Percentiles rank a stretch among this genome's conserved stretches.
These are phyloP conservation scores for Sorghum bicolor DNA, from an alignment of 176 grass and related monocot species.

Conservation along the genomic window Sorghum_bicolor_NCBIv3 NC_012878.2:45334001-45334500, in stretches of 20 bases:
- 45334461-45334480: background rate
- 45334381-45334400: conserved; percentile 1
- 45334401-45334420: background rate
- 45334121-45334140: background rate
- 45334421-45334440: background rate
- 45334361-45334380: background rate
- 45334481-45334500: background rate
- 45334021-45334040: background rate
- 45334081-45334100: background rate
- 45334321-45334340: background rate
- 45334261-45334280: background rate
- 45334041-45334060: background rate
- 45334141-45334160: conserved; percentile 13
- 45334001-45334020: too few relatives aligned
- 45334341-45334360: conserved; percentile 2
- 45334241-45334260: background rate
- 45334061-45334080: background rate
- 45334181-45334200: background rate
- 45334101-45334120: background rate
- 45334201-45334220: background rate
- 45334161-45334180: background rate
- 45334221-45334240: background rate
- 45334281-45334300: background rate
- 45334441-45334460: background rate
- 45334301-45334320: background rate